Evolutionary conservation across 495 filamentous ascomycete species (phyloP).

Genomic region (Arthonia radiata): DNA sequence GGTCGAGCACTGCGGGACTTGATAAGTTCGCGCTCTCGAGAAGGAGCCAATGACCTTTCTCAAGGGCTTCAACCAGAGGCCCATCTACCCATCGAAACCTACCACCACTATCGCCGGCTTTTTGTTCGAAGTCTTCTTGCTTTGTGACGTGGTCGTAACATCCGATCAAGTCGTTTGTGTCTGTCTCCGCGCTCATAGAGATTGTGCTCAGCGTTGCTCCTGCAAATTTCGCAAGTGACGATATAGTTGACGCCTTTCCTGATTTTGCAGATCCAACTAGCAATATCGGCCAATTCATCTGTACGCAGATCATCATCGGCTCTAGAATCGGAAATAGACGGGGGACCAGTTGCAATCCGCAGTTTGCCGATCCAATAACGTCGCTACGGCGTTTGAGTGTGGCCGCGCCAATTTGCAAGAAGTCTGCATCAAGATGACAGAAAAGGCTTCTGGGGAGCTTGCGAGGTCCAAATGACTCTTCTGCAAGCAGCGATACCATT

Average conservation of each 20-base stretch:
- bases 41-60: conserved; percentile 74
- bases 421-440: too few relatives aligned
- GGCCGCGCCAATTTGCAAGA: too few relatives aligned
- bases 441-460: too few relatives aligned
- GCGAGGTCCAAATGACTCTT: too few relatives aligned
- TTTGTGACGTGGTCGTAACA: conserved; percentile 98
- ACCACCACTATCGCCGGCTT: too few relatives aligned
- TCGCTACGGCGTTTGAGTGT: too few relatives aligned
- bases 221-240: conserved; percentile 48
- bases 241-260: conserved; percentile 61
- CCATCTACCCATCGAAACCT: conserved; percentile 95
- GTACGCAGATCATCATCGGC: conserved; percentile 64
- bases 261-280: conserved; percentile 64
- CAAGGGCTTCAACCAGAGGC: conserved; percentile 61
- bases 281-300: conserved; percentile 70
- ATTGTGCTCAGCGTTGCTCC: conserved; percentile 55
- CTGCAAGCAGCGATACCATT: too few relatives aligned
- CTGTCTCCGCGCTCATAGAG: conserved; percentile 72
- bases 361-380: too few relatives aligned
- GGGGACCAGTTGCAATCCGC: conserved; percentile 16
- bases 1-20: conserved; percentile 77
- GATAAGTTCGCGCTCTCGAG: conserved; percentile 95
- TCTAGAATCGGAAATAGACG: conserved; percentile 49
- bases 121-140: too few relatives aligned
- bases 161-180: conserved; percentile 90